phyloP scores from a whole-genome alignment of 2,329 filamentous ascomycete species.

The Botryosphaeria dothidea region DNA sequence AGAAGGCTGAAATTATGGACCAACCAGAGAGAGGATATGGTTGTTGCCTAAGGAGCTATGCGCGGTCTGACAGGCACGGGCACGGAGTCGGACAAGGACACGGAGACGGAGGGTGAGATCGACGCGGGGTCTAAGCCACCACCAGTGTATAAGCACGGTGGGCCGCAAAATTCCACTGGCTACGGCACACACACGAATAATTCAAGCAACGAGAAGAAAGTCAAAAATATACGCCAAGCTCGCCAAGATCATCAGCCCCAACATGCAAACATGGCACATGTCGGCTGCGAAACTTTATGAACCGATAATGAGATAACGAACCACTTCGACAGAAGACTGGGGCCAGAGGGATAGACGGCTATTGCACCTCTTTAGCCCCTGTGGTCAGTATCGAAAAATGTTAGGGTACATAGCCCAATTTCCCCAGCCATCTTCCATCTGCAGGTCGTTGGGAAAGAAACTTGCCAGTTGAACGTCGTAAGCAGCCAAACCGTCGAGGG shows the following conservation, averaged over 20 bases:
- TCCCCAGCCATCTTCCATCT: background rate
- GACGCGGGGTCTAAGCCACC: background rate
- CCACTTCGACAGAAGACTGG: no score
- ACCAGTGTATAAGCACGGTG: background rate
- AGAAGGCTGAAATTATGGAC: background rate
- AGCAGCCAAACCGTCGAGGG: background rate
- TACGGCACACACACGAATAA: background rate
- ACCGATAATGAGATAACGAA: no score
- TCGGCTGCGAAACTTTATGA: no score
- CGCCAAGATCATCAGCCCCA: background rate
- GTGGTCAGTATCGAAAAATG: background rate
- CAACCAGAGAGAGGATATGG: background rate
- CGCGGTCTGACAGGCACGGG: background rate
- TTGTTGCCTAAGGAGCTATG: background rate
- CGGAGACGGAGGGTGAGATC: background rate
- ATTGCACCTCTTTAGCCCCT: no score
- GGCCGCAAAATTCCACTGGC: background rate
- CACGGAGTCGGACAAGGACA: slow-evolving; percentile 3
- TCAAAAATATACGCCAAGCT: background rate
- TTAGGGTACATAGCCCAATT: background rate
- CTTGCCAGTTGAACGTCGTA: background rate
- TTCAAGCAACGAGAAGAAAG: background rate
- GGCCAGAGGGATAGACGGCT: no score
- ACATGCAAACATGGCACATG: background rate
- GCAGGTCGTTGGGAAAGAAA: background rate